Evolutionary conservation across 2,329 filamentous ascomycete genomes (phyloP).

Genomic region (Penicillium vulpinum): DNA sequence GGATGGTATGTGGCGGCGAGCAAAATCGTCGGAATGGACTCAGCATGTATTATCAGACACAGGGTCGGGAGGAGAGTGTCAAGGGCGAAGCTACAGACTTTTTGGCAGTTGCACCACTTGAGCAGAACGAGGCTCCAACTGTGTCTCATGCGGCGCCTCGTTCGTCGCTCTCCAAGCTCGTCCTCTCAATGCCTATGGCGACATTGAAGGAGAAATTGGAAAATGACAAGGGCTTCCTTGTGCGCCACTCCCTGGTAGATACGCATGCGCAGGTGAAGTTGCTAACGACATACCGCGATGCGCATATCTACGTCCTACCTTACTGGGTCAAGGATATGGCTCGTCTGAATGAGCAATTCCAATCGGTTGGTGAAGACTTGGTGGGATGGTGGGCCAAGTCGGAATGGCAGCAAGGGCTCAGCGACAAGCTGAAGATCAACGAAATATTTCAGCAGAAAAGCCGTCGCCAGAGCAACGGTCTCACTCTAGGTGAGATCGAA

Average conservation of each 20-base stretch:
- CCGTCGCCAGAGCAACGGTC: conserved; percentile 32
- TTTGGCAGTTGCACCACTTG: conserved; percentile 72
- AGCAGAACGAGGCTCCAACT: conserved; percentile 48
- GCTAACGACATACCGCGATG: conserved; percentile 81
- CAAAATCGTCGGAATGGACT: conserved; percentile 71
- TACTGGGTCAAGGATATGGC: conserved; percentile 88
- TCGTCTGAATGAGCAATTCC: conserved; percentile 73
- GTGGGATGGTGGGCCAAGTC: conserved; percentile 96
- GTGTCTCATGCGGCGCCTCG: conserved; percentile 4
- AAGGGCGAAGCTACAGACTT: conserved; percentile 95
- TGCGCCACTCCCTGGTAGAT: conserved; percentile 74
- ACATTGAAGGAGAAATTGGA: conserved; percentile 82
- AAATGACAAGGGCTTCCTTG: conserved; percentile 63
- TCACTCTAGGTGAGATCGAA: conserved; percentile 42
- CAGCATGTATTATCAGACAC: conserved; percentile 88
- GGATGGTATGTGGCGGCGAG: conserved; percentile 74
- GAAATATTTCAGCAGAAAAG: conserved; percentile 58
- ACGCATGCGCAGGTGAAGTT: conserved; percentile 75
- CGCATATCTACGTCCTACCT: conserved; percentile 93
- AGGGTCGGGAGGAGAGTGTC: conserved; percentile 66
- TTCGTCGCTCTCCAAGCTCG: conserved; percentile 65
- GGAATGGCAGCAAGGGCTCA: conserved; percentile 80
- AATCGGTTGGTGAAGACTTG: conserved; percentile 87
- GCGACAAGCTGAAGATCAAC: conserved; percentile 72
- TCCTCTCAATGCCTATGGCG: conserved; percentile 85